Percentiles rank a stretch among this genome's conserved stretches.
These are phyloP conservation scores for Posidonia oceanica DNA, from an alignment of 116 monocot genomes.

Conservation along the genomic window DNA sequence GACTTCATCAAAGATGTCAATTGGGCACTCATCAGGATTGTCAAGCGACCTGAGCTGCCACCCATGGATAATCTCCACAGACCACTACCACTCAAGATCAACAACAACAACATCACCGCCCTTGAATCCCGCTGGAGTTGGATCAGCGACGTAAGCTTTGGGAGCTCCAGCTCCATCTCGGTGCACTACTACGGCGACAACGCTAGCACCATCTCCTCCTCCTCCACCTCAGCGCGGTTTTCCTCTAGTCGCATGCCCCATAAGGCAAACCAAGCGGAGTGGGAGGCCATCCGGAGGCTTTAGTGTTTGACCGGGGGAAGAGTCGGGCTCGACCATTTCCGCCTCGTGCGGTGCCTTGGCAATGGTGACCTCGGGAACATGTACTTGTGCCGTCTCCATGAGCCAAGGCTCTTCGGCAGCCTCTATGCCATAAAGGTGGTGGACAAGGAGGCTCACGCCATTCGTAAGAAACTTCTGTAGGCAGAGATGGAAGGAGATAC, in stretches of 20 bases:
- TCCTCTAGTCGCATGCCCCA: constrained; percentile 12
- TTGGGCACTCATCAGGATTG: too few species aligned
- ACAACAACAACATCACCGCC: too few species aligned
- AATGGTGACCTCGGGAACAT: constrained; percentile 80
- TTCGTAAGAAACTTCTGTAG: constrained; percentile 32
- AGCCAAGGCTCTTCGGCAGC: too few species aligned
- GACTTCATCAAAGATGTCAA: too few species aligned
- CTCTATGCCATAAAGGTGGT: constrained; percentile 58
- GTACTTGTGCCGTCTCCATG: constrained; percentile 66
- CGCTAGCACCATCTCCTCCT: too few species aligned
- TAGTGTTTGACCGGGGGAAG: constrained; percentile 28
- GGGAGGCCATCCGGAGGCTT: constrained; percentile 46
- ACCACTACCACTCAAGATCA: too few species aligned
- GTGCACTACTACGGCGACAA: constrained; percentile 41
- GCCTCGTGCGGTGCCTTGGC: constrained; percentile 43
- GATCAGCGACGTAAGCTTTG: too few species aligned
- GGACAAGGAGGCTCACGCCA: constrained; percentile 30
- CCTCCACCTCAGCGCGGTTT: constrained; percentile 33
- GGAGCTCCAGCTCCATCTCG: too few species aligned
- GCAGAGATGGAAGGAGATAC: constrained; percentile 44
- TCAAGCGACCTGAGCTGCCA: too few species aligned
- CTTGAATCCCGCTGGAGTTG: too few species aligned
- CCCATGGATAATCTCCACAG: too few species aligned
- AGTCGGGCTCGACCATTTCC: too few species aligned
- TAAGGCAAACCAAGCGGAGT: constrained; percentile 33